Percentiles rank a stretch among this genome's conserved stretches.
Conservation (phyloP, 1,284 basidiomycete genomes). For the Sanghuangporus baumii region DNA sequence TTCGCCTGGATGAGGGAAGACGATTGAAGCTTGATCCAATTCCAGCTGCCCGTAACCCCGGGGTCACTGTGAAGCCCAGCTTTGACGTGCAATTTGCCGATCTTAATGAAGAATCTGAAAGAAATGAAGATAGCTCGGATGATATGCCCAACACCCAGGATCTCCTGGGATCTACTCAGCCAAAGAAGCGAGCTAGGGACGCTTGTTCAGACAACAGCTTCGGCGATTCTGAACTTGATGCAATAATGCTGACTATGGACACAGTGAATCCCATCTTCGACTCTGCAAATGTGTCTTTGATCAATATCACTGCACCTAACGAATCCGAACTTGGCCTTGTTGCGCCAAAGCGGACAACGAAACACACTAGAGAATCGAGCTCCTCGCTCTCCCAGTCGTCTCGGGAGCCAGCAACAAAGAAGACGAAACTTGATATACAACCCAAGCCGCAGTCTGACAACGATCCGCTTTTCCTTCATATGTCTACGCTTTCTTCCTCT, state of each 20-base stretch:
- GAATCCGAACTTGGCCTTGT: not conserved
- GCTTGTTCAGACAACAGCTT: conserved; percentile 29
- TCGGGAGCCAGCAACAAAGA: conserved; percentile 2
- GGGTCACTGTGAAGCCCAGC: conserved; percentile 25
- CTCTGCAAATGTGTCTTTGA: conserved; percentile 2
- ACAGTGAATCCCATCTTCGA: conserved; percentile 14
- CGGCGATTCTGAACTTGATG: conserved; percentile 34
- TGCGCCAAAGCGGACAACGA: not conserved
- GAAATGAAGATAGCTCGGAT: conserved; percentile 35
- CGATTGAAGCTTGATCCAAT: conserved; percentile 41
- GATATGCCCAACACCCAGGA: conserved; percentile 43
- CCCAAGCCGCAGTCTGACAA: not conserved
- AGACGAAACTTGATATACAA: not conserved
- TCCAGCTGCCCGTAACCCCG: conserved; percentile 26
- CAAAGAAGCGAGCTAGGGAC: not conserved
- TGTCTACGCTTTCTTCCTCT: not conserved
- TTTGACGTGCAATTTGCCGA: conserved; percentile 52
- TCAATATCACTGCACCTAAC: not conserved
- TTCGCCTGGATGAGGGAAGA: conserved; percentile 36
- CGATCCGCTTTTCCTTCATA: conserved; percentile 8
- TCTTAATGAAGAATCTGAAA: conserved; percentile 29
- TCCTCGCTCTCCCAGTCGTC: not conserved
- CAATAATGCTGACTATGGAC: conserved; percentile 27
- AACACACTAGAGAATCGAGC: not conserved
- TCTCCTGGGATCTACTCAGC: conserved; percentile 22